phyloP scores from a whole-genome alignment of 73 alveolate species.

The Blepharisma japonicum region DNA sequence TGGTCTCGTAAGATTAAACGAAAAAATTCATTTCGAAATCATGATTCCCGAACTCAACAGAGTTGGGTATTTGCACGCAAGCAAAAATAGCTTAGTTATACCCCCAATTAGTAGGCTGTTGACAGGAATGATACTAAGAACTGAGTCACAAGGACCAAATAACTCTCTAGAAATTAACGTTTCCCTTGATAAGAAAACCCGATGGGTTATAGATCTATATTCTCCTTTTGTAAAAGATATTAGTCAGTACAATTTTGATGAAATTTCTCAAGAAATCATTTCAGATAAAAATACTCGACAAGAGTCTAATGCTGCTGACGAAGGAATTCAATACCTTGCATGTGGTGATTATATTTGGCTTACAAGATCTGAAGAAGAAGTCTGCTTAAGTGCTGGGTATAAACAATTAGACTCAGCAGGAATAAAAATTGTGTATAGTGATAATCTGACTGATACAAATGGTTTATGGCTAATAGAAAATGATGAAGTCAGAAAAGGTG shows the following conservation, averaged over 20 bases:
- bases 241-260: neutral
- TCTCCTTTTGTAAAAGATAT: conserved; percentile 2
- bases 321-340: neutral
- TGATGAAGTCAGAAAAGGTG: conserved; percentile 35
- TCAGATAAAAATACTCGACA: too few relatives aligned
- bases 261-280: too few relatives aligned
- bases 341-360: conserved; percentile 28
- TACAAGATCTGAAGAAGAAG: conserved; percentile 30
- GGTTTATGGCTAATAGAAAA: conserved; percentile 47
- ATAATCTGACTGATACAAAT: conserved; percentile 37
- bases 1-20: conserved; percentile 2
- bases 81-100: neutral
- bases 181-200: conserved; percentile 25
- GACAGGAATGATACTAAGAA: neutral
- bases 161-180: neutral
- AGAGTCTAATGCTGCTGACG: neutral
- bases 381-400: neutral
- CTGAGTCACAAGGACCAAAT: neutral
- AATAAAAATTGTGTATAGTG: neutral
- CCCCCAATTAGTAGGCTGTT: neutral
- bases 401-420: too few relatives aligned
- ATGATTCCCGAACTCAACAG: neutral
- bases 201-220: conserved; percentile 17
- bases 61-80: conserved; percentile 3
- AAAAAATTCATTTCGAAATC: conserved; percentile 15